These are phyloP conservation scores for Pyricularia grisea DNA, from an alignment of 2,329 filamentous ascomycete species.

Conservation along the genomic window DNA sequence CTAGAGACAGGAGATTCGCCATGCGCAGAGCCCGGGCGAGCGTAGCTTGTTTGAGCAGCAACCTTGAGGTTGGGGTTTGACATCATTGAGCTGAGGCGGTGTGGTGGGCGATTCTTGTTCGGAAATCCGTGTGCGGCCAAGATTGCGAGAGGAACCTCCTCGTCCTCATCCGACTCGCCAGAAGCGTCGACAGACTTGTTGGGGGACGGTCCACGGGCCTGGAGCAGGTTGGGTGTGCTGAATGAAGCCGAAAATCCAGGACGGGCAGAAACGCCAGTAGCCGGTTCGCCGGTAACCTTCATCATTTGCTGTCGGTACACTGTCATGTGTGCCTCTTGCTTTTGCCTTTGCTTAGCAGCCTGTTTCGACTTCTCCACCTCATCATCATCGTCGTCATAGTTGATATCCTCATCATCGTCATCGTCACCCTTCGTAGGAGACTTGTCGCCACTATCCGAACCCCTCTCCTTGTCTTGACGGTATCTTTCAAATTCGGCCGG, in stretches of 20 bases:
- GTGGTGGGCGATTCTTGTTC: slow-evolving; percentile 65
- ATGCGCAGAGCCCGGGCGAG: slow-evolving; percentile 45
- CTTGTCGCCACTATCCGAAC: slow-evolving; percentile 30
- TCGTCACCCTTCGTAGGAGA: slow-evolving; percentile 41
- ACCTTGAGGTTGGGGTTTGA: slow-evolving; percentile 66
- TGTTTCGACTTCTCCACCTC: slow-evolving; percentile 67
- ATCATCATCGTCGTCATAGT: slow-evolving; percentile 68
- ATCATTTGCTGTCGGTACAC: slow-evolving; percentile 94
- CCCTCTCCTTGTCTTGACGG: slow-evolving; percentile 62
- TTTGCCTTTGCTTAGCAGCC: slow-evolving; percentile 66
- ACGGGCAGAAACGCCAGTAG: slow-evolving; percentile 36
- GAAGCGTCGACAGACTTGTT: slow-evolving; percentile 24
- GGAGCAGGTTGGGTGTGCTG: slow-evolving; percentile 52
- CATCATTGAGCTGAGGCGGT: slow-evolving; percentile 50
- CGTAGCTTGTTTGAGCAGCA: slow-evolving; percentile 30
- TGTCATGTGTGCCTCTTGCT: slow-evolving; percentile 83
- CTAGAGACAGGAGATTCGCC: slow-evolving; percentile 32
- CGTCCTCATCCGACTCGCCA: slow-evolving; percentile 65
- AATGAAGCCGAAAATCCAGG: slow-evolving; percentile 45
- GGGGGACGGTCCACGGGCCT: slow-evolving; percentile 23
- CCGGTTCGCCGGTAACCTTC: slow-evolving; percentile 77
- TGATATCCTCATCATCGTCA: slow-evolving; percentile 52
- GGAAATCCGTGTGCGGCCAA: slow-evolving; percentile 85
- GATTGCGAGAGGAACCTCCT: slow-evolving; percentile 80
- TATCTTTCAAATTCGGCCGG: slow-evolving; percentile 79